These are phyloP conservation scores for Rubia balearica DNA, from an alignment of 305 asterid species.

Conservation along the genomic window DNA sequence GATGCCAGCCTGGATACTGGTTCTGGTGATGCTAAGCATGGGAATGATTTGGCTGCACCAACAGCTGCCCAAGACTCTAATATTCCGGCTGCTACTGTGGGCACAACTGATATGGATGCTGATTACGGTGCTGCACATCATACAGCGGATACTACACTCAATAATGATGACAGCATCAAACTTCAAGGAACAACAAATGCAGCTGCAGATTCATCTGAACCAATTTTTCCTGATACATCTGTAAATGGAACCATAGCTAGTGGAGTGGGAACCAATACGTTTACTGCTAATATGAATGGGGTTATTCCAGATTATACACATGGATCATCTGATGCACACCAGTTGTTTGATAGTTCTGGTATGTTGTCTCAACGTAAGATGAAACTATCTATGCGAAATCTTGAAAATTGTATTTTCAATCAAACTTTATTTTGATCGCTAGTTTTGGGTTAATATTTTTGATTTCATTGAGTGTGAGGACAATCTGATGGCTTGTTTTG, in stretches of 20 bases:
- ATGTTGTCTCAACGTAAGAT: constrained; percentile 11
- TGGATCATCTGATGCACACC: constrained; percentile 56
- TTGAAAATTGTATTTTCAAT: not conserved
- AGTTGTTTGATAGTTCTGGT: constrained; percentile 66
- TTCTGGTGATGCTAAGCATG: constrained; percentile 20
- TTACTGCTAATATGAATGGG: constrained; percentile 53
- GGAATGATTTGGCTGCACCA: constrained; percentile 21
- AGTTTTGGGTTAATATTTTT: not conserved
- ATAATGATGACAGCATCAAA: constrained; percentile 32
- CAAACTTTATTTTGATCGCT: not conserved
- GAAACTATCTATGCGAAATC: not conserved
- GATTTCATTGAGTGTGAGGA: not conserved
- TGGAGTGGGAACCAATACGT: constrained; percentile 34
- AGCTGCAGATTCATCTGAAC: constrained; percentile 35
- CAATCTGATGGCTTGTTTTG: not conserved
- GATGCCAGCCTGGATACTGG: constrained; percentile 31
- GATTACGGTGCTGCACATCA: constrained; percentile 36
- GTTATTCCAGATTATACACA: constrained; percentile 38
- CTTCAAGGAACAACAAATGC: constrained; percentile 33
- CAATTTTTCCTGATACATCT: constrained; percentile 40
- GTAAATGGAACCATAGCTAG: constrained; percentile 38
- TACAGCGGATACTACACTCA: constrained; percentile 26
- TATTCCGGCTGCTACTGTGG: constrained; percentile 25
- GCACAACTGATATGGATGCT: constrained; percentile 24
- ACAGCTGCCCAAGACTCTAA: constrained; percentile 26